Base-by-base conservation (phyloP, 768 basidiomycete genomes). In the Boletus tomentosulus region DNA sequence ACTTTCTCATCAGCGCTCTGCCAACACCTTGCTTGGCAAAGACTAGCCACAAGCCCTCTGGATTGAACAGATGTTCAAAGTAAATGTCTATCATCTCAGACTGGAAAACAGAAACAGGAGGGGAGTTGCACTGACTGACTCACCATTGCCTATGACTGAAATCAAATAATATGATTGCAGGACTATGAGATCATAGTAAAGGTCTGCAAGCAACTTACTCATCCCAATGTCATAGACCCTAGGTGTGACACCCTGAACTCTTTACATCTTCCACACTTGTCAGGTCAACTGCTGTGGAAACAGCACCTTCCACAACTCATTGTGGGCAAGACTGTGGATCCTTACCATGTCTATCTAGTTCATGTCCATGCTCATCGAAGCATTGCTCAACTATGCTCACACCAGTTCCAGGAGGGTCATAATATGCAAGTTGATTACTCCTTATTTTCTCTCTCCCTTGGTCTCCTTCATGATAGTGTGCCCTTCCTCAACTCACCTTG, bases 301-400 rank as follows among this genome's bases (percentile, higher is more conserved):
- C 0, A 19, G 1, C 27, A 25, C 3, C 4, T 16, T 9, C 6
- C n/a, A 4, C 0, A 16, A 4, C 28, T 50, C 3, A 3, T 6
- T 1, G 9, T 44, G 2, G 27, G 33, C 1, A 45, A 35, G 1
- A 15, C 5, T 1, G 13, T 57, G 1, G 15, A 44, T 27, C 48
- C 47, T 0, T 56, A 56, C 4, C 22, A 38, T 2, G 8, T 19
- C 19, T 19, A 19, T 58, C 2, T 48, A 56, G 13, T 33, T 58
- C 38, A 50, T 58, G 54, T 44, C 54, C 3, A 58, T 58, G 37
- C 19, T 52, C 3, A 54, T n/a, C n/a, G n/a, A n/a, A 58, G 15
- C 16, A 37, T 1, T 5, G 42, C 0, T 58, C 0, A 58, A 55
- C 35, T 58, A 51, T n/a, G 50, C 53, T 0, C 57, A 58, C 16